Base-by-base conservation (phyloP, 2,329 filamentous ascomycete genomes). In the Aspergillus pseudoterreus region DNA sequence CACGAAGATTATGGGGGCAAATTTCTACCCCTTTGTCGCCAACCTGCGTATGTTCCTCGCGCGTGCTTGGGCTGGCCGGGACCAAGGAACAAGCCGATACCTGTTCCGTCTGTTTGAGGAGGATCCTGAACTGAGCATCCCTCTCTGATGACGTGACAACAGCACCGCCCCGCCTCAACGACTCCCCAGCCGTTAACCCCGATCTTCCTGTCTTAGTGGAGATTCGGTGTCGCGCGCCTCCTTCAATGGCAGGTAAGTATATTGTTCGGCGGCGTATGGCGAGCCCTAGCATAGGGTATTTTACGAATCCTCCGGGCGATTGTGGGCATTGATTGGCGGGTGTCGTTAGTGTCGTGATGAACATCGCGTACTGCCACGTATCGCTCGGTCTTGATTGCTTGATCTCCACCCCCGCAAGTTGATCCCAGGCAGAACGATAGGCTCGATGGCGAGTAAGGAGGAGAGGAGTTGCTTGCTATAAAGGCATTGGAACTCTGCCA, bases 11-110 rank as follows among this genome's bases (percentile, higher is more conserved):
- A 30, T 21, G 0, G 45, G 45, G 9, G 14, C 45, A 6, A 17
- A n/a, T 9, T 47, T 47, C 45, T 47, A 47, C 17, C 45, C 45
- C 10, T 47, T 47, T 8, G 30, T 47, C 35, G 6, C 45, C 17
- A 47, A 47, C 10, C 22, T 47, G 5, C 35, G 35, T 4, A 1
- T 33, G 19, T 47, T 42, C 11, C 45, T 47, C 6, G 21, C 22
- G 10, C 45, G 45, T 2, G 35, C 39, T 8, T 47, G 45, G 45
- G 35, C 45, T 24, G 38, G 45, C 4, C 15, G 45, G 2, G 45
- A 47, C 22, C n/a, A 22, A 5, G 45, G 45, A 21, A 33, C 45
- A 2, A n/a, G 15, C 4, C 45, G n/a, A 5, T 47, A 41, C 12
- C 36, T 47, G 19, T 47, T 47, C 22, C n/a, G 21, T 4, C 35